Percentiles rank a stretch among this genome's conserved stretches.
Conservation (phyloP, 192 early-diverging fungal genomes). For the Helicostylum pulchrum region DNA sequence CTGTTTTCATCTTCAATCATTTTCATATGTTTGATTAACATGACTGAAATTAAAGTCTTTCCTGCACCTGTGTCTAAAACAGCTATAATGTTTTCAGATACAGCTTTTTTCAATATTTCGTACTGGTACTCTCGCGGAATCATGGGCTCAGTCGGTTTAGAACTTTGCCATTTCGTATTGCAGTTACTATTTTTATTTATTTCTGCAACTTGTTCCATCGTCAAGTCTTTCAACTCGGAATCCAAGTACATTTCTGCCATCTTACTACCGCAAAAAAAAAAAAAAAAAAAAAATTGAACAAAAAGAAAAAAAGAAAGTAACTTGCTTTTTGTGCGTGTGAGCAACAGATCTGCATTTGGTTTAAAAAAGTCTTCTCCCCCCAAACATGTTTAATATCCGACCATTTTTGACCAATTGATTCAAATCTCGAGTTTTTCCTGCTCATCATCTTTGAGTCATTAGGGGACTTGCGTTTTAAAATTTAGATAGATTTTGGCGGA, state of each 20-base stretch:
- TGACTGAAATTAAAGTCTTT: conserved; percentile 87
- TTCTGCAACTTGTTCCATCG: background rate
- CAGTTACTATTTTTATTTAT: background rate
- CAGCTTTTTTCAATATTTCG: conserved; percentile 67
- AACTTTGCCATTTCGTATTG: no score
- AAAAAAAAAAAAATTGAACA: conserved; percentile 5
- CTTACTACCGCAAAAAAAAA: background rate
- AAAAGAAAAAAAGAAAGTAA: no score
- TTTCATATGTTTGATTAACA: conserved; percentile 79
- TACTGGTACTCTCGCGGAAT: conserved; percentile 78
- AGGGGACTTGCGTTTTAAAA: background rate
- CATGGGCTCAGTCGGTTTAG: background rate
- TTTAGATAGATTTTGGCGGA: background rate
- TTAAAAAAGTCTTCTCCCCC: no score
- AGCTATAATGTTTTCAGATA: conserved; percentile 73
- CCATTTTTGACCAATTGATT: no score
- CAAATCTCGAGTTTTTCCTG: background rate
- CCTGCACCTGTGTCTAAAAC: conserved; percentile 92
- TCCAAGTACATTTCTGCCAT: background rate
- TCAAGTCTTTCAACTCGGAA: background rate
- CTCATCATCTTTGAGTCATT: no score
- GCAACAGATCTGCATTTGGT: no score
- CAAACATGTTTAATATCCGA: no score
- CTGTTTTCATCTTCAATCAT: conserved; percentile 24
- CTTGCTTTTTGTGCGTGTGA: no score